Evolutionary conservation across 1,284 basidiomycete genomes (phyloP).

Genomic region (Ceratobasidium sp.): DNA sequence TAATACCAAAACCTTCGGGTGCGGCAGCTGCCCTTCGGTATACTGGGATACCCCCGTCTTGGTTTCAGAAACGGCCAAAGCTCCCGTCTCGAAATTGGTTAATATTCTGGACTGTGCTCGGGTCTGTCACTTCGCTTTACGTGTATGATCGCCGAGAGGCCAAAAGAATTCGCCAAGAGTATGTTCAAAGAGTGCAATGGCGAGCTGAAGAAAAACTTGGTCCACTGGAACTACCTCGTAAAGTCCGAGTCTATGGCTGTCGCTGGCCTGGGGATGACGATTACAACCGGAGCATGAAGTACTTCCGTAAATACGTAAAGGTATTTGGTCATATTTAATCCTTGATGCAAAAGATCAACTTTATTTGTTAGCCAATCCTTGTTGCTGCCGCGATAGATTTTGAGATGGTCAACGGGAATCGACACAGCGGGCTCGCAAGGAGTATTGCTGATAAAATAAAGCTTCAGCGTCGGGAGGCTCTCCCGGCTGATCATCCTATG

Average conservation of each 20-base stretch:
- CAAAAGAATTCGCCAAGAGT: constrained; percentile 77
- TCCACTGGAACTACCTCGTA: constrained; percentile 77
- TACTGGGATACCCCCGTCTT: constrained; percentile 74
- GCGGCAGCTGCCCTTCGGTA: constrained; percentile 62
- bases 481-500: constrained; percentile 52
- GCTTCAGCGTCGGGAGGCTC: constrained; percentile 67
- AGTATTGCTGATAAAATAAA: constrained; percentile 79
- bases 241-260: constrained; percentile 86
- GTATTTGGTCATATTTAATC: constrained; percentile 57
- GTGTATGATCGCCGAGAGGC: constrained; percentile 86
- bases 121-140: constrained; percentile 77
- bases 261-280: constrained; percentile 97
- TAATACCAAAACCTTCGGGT: constrained; percentile 30
- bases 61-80: constrained; percentile 78
- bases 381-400: constrained; percentile 96
- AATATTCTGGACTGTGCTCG: constrained; percentile 85
- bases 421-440: constrained; percentile 84
- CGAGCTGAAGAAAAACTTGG: constrained; percentile 74
- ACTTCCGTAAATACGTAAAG: constrained; percentile 97
- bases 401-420: constrained; percentile 81
- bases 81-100: constrained; percentile 94
- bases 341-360: constrained; percentile 11
- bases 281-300: constrained; percentile 80
- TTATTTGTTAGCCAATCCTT: constrained; percentile 77
- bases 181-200: constrained; percentile 81